Base-by-base conservation (phyloP, 2,329 filamentous ascomycete species). In the Paraphaeosphaeria sporulosa region DNA sequence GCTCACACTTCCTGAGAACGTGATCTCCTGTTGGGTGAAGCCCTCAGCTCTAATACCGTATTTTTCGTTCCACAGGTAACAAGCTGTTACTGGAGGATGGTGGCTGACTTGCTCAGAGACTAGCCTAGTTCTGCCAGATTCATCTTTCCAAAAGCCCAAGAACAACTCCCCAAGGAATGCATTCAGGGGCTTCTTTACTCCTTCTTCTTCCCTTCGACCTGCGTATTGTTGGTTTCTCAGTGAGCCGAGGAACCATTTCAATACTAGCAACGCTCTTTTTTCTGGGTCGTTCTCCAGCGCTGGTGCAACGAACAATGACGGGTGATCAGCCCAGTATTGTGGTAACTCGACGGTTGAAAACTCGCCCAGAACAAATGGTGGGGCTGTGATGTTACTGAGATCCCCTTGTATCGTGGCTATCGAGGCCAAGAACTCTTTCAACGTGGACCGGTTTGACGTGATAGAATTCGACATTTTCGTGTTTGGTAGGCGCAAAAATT, bases 141-240 rank as follows among this genome's bases (percentile, higher is more conserved):
- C 66, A 32, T 68, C 65, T 8, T 70, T 60, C 67, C 68, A 76
- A 17, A 55, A 64, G 15, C 73, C 81, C 3, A 83, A 58, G 63
- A 84, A 84, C 0, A 84, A 55, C 57, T 84, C 82, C 0, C 82
- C 82, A 1, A 84, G 71, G 55, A 84, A 84, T 1, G 82, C 80
- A 61, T 84, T 84, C 50, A 85, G 67, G 0, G 83, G 82, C 63
- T 85, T 85, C 72, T 83, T 84, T 1, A 81, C 76, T 4, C 80
- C 81, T 15, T 81, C 76, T 25, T 66, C 70, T 36, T 78, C 76
- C 9, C 75, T 66, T n/a, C 79, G 73, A 4, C 81, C 80, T 2
- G 79, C 79, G 59, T 83, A 83, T 55, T 83, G 80, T 64, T 85
- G 82, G 9, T 80, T 79, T 55, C 78, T 79, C 21, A 84, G 68